These are phyloP conservation scores for Hansenula lynferdii DNA, from an alignment of 1,139 yeast species.

Conservation along the genomic window DNA sequence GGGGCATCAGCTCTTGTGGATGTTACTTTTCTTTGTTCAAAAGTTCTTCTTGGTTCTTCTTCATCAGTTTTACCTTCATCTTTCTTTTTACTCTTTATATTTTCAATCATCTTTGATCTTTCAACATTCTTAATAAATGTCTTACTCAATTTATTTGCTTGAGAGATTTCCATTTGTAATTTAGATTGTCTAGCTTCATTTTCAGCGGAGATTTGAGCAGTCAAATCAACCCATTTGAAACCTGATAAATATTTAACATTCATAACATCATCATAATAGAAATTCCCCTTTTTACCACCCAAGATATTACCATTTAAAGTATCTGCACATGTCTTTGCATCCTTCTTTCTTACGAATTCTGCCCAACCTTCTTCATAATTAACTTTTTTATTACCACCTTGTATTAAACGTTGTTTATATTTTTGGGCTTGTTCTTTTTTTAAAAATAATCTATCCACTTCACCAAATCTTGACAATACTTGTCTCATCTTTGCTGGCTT, in stretches of 20 bases:
- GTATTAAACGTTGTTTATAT: constrained; percentile 65
- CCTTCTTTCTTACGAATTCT: constrained; percentile 75
- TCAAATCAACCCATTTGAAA: constrained; percentile 92
- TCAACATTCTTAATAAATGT: constrained; percentile 82
- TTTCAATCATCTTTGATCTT: constrained; percentile 72
- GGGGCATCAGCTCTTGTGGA: constrained; percentile 64
- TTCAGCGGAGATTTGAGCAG: constrained; percentile 91
- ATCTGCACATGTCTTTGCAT: constrained; percentile 84
- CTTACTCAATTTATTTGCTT: constrained; percentile 83
- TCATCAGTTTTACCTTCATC: constrained; percentile 21
- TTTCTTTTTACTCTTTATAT: constrained; percentile 50
- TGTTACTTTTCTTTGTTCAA: constrained; percentile 59
- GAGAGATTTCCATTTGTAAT: constrained; percentile 81
- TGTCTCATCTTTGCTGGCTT: constrained; percentile 89
- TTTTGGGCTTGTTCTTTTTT: constrained; percentile 77
- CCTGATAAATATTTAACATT: constrained; percentile 86
- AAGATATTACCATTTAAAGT: constrained; percentile 84
- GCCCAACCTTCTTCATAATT: constrained; percentile 97
- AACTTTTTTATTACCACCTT: constrained; percentile 92
- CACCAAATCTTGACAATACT: constrained; percentile 76
- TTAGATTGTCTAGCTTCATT: constrained; percentile 86
- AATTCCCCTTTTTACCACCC: constrained; percentile 92
- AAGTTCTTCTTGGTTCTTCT: constrained; percentile 42
- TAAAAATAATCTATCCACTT: constrained; percentile 76
- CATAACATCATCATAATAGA: constrained; percentile 90